Evolutionary conservation across 1,284 basidiomycete genomes (phyloP).

Genomic region (Hypsizygus ulmarius): DNA sequence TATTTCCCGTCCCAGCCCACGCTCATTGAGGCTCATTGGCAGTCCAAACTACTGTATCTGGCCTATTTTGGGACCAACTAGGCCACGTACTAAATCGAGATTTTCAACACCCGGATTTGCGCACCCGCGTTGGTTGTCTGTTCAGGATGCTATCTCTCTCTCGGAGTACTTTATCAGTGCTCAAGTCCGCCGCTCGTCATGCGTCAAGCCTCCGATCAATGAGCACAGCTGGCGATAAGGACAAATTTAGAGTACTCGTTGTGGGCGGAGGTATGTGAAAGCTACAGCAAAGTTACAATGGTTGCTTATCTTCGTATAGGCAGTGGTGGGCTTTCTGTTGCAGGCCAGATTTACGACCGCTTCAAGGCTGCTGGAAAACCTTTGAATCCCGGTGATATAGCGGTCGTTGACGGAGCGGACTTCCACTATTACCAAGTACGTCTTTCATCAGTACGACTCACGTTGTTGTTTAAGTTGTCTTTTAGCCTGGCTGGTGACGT

Average conservation of each 20-base stretch:
- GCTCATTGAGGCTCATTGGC: too few relatives aligned
- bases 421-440: slow-evolving; percentile 78
- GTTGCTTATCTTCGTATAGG: slow-evolving; percentile 42
- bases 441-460: slow-evolving; percentile 9
- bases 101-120: not conserved
- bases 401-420: slow-evolving; percentile 76
- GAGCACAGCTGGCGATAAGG: slow-evolving; percentile 25
- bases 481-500: slow-evolving; percentile 74
- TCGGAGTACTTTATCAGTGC: slow-evolving; percentile 8
- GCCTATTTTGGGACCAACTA: too few relatives aligned
- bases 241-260: slow-evolving; percentile 59
- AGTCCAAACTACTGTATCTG: not conserved
- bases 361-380: slow-evolving; percentile 70
- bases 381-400: slow-evolving; percentile 75
- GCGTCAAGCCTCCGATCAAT: slow-evolving; percentile 7
- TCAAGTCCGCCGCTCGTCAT: slow-evolving; percentile 1
- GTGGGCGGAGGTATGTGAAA: slow-evolving; percentile 60
- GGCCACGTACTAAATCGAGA: too few relatives aligned
- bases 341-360: slow-evolving; percentile 78
- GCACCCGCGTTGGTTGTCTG: not conserved
- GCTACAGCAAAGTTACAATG: slow-evolving; percentile 1
- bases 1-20: too few relatives aligned
- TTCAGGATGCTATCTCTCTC: slow-evolving; percentile 12
- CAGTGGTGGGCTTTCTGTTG: slow-evolving; percentile 73
- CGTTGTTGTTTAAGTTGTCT: slow-evolving; percentile 26